Base-by-base conservation (phyloP, 345 rosid species). In the Gossypium ekmanianum region DNA sequence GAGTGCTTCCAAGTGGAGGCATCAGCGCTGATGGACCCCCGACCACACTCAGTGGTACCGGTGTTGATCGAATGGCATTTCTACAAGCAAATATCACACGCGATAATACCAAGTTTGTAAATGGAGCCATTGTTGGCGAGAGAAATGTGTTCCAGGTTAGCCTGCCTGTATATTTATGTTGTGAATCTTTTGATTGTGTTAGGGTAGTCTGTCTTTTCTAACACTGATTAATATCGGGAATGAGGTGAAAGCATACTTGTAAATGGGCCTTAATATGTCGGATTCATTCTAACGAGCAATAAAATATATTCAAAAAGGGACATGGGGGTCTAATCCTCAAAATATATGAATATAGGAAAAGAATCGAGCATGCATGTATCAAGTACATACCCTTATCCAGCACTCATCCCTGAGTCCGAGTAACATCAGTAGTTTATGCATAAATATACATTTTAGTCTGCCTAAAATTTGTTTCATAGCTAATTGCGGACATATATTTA, bases 1-100 rank as follows among this genome's bases (percentile, higher is more conserved):
- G 99, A 80, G 89, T 93, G 78, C 81, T 93, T 81, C 98, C 98
- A 74, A 92, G 91, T 72, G 99, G 99, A 51, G 99, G 99, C 84
- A 88, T 92, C 78, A 96, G 98, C 67, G 94, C 97, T 20, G 99
- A 96, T 85, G 99, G 99, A 34, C 99, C 99, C 29, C 99, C 97
- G 74, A 96, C 99, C 12, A 93, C 98, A 54, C 98, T 96, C 48
- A 96, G 98, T 71, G 99, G 99, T 63, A 96, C 98, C 7, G 99
- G 98, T 70, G 84, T 92, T 41, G 97, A 96, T 78, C 86, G 92
- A 45, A 80, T 93, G 97, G 89, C 98, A 54, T 96, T 96, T 78
- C 79, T 92, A 66, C 99, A 93, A 74, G 97, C 95, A 71, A 96
- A 93, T 79, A 92, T 96, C 74, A 96, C 99, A 3, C 98, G 99